Evolutionary conservation across 2,329 filamentous ascomycete species (phyloP).

Genomic region (Aspergillus bombycis): DNA sequence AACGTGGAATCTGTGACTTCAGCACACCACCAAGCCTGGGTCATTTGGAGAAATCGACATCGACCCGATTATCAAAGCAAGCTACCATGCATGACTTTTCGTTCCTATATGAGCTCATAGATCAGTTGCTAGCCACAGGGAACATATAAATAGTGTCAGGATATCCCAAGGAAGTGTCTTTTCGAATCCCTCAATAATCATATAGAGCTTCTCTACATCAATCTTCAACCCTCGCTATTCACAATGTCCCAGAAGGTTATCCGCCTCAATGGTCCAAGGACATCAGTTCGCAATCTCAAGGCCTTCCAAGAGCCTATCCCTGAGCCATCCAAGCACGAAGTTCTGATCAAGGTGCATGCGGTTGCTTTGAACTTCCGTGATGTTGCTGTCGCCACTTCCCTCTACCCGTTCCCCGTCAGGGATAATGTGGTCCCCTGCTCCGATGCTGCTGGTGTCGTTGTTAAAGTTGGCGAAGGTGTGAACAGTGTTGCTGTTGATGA

Average conservation of each 20-base stretch:
- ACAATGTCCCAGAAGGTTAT: not conserved
- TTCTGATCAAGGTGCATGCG: constrained; percentile 62
- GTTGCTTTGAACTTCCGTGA: constrained; percentile 48
- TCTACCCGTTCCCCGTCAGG: constrained; percentile 53
- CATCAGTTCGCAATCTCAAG: not conserved
- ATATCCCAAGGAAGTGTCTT: not conserved
- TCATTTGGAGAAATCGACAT: not conserved
- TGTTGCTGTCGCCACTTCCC: constrained; percentile 44
- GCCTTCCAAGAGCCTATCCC: constrained; percentile 45
- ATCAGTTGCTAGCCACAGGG: not conserved
- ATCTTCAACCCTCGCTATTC: not conserved
- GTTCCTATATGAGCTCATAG: too few relatives aligned
- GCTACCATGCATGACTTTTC: too few relatives aligned
- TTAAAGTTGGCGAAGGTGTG: constrained; percentile 55
- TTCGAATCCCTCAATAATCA: not conserved
- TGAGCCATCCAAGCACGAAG: constrained; percentile 64
- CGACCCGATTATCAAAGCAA: too few relatives aligned
- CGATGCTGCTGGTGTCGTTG: constrained; percentile 46
- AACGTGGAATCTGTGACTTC: not conserved
- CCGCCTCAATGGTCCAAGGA: not conserved
- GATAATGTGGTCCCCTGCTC: constrained; percentile 49
- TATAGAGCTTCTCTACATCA: not conserved
- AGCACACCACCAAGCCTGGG: not conserved
- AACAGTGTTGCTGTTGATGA: constrained; percentile 56
- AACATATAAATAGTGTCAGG: not conserved